phyloP scores from a whole-genome alignment of 805 yeast genomes.

The Saitoella complicata region DNA sequence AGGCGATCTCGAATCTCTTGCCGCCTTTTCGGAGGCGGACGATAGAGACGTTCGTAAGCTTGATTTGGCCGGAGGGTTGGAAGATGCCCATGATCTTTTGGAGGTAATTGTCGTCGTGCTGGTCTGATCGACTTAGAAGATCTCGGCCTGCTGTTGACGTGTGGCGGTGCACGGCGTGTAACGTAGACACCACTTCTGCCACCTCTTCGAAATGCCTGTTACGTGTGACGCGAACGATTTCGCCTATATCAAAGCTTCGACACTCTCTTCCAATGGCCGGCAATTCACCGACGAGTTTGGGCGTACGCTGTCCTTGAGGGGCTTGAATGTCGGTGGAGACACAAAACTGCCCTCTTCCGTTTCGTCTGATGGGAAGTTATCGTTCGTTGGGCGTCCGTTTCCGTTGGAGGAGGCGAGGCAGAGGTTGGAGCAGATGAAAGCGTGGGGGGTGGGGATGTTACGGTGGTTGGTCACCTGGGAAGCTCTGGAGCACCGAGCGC shows the following conservation, averaged over 20 bases:
- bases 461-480: constrained; percentile 80
- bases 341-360: constrained; percentile 47
- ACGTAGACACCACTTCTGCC: no score
- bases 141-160: no score
- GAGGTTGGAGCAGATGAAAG: constrained; percentile 55
- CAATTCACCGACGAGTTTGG: no score
- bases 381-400: constrained; percentile 75
- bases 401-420: constrained; percentile 52
- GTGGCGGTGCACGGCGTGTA: no score
- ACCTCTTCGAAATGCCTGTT: no score
- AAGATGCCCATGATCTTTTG: constrained; percentile 36
- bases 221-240: no score
- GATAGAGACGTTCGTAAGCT: constrained; percentile 82
- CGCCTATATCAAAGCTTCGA: no score
- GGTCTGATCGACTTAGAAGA: no score
- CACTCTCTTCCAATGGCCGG: no score
- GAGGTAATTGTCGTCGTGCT: no score
- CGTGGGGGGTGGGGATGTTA: constrained; percentile 68
- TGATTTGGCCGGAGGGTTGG: constrained; percentile 81
- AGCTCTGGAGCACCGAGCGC: constrained; percentile 78
- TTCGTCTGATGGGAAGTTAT: constrained; percentile 44
- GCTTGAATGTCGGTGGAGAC: constrained; percentile 66
- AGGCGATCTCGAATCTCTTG: constrained; percentile 87
- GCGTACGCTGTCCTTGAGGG: constrained; percentile 40
- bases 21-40: constrained; percentile 77